These are phyloP conservation scores for Sporothrix globosa DNA, from an alignment of 2,329 filamentous ascomycete genomes.

Conservation along the genomic window DNA sequence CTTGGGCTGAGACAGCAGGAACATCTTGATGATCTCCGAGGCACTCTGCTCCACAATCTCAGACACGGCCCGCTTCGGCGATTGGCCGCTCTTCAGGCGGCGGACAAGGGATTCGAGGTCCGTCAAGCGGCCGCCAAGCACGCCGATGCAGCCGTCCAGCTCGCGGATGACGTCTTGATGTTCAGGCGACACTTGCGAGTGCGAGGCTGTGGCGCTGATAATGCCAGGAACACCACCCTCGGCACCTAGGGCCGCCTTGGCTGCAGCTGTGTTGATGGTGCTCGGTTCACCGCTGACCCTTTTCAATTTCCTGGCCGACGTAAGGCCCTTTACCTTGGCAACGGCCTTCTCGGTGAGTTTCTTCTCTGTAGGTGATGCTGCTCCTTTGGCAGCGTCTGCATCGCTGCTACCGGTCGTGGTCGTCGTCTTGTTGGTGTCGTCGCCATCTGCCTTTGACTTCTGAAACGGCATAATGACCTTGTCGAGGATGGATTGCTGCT, in stretches of 20 bases:
- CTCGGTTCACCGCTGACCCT: neutral
- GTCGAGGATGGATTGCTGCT: conserved; percentile 26
- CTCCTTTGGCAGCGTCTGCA: neutral
- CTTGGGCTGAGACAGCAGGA: conserved; percentile 67
- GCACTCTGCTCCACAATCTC: conserved; percentile 90
- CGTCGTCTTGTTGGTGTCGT: neutral
- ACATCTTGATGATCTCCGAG: conserved; percentile 91
- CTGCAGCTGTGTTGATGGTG: conserved; percentile 28
- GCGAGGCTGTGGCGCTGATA: neutral
- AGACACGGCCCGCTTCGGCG: conserved; percentile 74
- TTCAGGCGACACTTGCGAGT: neutral
- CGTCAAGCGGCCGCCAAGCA: conserved; percentile 87
- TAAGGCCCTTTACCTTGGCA: neutral
- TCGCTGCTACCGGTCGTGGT: neutral
- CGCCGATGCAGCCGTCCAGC: conserved; percentile 78
- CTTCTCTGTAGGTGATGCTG: neutral
- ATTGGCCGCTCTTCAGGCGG: conserved; percentile 83
- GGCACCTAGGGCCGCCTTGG: conserved; percentile 27
- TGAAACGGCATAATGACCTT: conserved; percentile 31
- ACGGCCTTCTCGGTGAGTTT: neutral
- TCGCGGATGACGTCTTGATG: conserved; percentile 60
- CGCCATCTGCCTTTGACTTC: conserved; percentile 16
- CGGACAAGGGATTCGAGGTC: conserved; percentile 94
- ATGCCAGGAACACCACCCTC: conserved; percentile 10
- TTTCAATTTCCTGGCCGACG: neutral